Conservation (phyloP, 345 rosid species). For the Populus nigra region DNA sequence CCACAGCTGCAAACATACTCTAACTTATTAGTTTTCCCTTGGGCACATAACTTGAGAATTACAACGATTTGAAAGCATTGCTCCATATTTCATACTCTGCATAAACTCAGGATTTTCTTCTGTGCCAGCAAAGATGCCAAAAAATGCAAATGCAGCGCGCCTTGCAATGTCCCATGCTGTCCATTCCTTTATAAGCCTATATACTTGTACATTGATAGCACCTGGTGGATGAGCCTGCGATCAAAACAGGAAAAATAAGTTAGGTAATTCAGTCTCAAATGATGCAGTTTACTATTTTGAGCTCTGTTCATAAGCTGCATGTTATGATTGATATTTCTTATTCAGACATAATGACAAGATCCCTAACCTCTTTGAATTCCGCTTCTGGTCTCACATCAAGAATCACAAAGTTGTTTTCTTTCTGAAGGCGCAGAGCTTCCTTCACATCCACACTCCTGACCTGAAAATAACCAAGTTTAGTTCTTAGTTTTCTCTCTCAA, state of each 20-base stretch:
- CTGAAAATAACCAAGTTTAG: constrained; percentile 29
- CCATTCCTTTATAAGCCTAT: constrained; percentile 95
- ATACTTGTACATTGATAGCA: constrained; percentile 87
- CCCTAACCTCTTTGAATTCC: constrained; percentile 79
- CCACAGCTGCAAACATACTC: constrained; percentile 50
- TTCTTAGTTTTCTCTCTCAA: not conserved
- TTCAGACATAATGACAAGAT: not conserved
- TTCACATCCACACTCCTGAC: constrained; percentile 93
- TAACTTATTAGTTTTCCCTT: not conserved
- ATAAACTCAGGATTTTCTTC: constrained; percentile 95
- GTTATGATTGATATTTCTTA: not conserved
- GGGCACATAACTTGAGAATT: not conserved
- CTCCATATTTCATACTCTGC: constrained; percentile 40
- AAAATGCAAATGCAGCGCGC: constrained; percentile 93
- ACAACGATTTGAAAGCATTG: constrained; percentile 7
- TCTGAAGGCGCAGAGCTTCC: constrained; percentile 90
- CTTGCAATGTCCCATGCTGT: constrained; percentile 99
- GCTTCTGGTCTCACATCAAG: constrained; percentile 97
- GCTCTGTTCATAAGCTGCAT: not conserved
- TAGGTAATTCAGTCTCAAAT: not conserved
- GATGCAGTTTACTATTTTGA: not conserved
- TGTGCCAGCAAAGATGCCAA: constrained; percentile 93
- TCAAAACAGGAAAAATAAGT: not conserved
- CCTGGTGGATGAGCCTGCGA: constrained; percentile 79
- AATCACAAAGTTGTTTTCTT: constrained; percentile 93